Conservation (phyloP, 768 basidiomycete genomes). For the Antrodiella citrinella region DNA sequence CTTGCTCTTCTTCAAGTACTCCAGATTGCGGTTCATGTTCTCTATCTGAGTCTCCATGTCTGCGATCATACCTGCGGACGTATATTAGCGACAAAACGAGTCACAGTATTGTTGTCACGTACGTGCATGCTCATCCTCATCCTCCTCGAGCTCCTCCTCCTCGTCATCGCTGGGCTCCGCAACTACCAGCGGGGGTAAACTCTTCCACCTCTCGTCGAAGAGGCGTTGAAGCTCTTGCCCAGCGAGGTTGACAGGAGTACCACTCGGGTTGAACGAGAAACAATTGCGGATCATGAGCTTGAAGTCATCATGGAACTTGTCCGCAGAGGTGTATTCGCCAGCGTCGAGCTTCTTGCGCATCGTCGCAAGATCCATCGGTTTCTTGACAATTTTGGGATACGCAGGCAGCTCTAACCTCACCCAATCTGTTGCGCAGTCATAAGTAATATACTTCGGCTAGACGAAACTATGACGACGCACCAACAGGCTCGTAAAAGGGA, state of each 20-base stretch:
- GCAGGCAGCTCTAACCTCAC: conserved; percentile 70
- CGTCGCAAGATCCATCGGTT: conserved; percentile 91
- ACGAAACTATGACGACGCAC: too few species aligned
- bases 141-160: conserved; percentile 56
- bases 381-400: conserved; percentile 85
- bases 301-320: conserved; percentile 85
- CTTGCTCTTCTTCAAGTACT: conserved; percentile 43
- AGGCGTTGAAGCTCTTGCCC: conserved; percentile 78
- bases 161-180: conserved; percentile 46
- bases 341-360: conserved; percentile 81
- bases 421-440: conserved; percentile 50
- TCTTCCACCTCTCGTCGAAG: conserved; percentile 91
- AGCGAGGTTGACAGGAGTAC: conserved; percentile 79
- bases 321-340: conserved; percentile 66
- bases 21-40: conserved; percentile 63
- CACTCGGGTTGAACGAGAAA: conserved; percentile 83
- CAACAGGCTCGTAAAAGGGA: conserved; percentile 93
- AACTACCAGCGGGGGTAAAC: conserved; percentile 50
- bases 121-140: conserved; percentile 68
- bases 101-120: conserved; percentile 22
- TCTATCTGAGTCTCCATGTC: conserved; percentile 79
- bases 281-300: conserved; percentile 94
- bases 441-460: not conserved
- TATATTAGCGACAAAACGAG: conserved; percentile 12
- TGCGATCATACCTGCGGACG: conserved; percentile 54